Conservation (phyloP, 1,284 basidiomycete genomes). For the Dichomitus squalens region DNA sequence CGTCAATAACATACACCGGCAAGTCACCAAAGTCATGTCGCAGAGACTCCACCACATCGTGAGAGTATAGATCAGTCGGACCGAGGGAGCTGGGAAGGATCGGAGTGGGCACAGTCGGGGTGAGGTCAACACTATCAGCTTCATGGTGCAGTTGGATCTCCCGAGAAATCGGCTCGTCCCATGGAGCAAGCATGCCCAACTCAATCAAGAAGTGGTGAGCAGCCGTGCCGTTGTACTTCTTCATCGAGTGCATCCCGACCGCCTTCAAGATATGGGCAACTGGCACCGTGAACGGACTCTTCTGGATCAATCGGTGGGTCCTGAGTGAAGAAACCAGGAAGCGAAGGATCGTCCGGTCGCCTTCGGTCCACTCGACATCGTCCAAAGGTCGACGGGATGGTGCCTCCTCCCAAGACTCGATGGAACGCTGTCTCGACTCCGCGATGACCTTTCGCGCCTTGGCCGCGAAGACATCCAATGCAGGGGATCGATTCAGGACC, state of each 20-base stretch:
- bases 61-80: slow-evolving; percentile 57
- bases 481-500: slow-evolving; percentile 44
- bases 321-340: slow-evolving; percentile 70
- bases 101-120: slow-evolving; percentile 13
- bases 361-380: slow-evolving; percentile 41
- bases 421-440: slow-evolving; percentile 30
- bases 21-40: slow-evolving; percentile 87
- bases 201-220: slow-evolving; percentile 50
- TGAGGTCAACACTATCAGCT: slow-evolving; percentile 12
- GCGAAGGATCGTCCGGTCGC: slow-evolving; percentile 67
- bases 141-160: slow-evolving; percentile 17
- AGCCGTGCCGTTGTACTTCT: slow-evolving; percentile 36
- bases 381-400: slow-evolving; percentile 35
- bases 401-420: slow-evolving; percentile 37
- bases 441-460: slow-evolving; percentile 56
- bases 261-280: slow-evolving; percentile 66
- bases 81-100: slow-evolving; percentile 39
- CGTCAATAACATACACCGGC: slow-evolving; percentile 91
- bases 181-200: slow-evolving; percentile 72
- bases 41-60: slow-evolving; percentile 63
- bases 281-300: slow-evolving; percentile 59
- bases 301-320: slow-evolving; percentile 61
- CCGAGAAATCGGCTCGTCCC: slow-evolving; percentile 62
- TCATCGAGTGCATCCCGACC: slow-evolving; percentile 42
- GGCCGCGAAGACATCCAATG: slow-evolving; percentile 56